Conservation (phyloP, 805 yeast genomes). For the Barnettozyma siamensis region DNA sequence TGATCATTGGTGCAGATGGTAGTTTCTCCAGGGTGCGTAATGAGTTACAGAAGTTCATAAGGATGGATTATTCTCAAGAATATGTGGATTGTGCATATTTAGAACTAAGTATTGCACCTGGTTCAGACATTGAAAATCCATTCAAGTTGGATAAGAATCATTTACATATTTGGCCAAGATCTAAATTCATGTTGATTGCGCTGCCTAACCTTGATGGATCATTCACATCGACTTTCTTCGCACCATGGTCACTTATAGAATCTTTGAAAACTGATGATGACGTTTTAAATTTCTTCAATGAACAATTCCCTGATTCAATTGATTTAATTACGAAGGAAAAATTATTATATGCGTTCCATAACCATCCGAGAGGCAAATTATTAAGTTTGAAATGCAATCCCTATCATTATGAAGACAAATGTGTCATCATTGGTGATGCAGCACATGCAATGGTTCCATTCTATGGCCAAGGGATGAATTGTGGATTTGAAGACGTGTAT, state of each 20-base stretch:
- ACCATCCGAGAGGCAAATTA: conserved; percentile 72
- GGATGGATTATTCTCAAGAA: conserved; percentile 70
- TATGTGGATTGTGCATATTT: conserved; percentile 81
- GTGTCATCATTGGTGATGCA: conserved; percentile 81
- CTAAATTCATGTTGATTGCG: conserved; percentile 83
- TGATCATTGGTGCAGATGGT: conserved; percentile 82
- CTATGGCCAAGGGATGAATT: conserved; percentile 95
- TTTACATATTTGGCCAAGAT: conserved; percentile 90
- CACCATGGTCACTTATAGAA: conserved; percentile 67
- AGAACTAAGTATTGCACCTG: conserved; percentile 71
- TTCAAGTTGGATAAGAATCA: conserved; percentile 55
- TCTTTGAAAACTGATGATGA: conserved; percentile 38
- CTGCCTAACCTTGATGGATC: conserved; percentile 81
- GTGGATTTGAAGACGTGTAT: conserved; percentile 89
- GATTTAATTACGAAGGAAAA: conserved; percentile 55
- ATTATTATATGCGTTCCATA: conserved; percentile 43
- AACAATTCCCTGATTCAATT: conserved; percentile 71
- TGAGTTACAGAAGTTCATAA: conserved; percentile 56
- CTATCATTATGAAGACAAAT: conserved; percentile 58
- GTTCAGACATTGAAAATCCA: conserved; percentile 23
- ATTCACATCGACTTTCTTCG: conserved; percentile 85
- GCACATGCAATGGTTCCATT: conserved; percentile 98
- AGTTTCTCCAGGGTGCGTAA: conserved; percentile 68
- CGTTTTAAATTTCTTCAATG: conserved; percentile 48
- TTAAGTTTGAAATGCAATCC: conserved; percentile 67